Evolutionary conservation across 768 basidiomycete genomes (phyloP).

Genomic region (Glaciozyma antarctica): DNA sequence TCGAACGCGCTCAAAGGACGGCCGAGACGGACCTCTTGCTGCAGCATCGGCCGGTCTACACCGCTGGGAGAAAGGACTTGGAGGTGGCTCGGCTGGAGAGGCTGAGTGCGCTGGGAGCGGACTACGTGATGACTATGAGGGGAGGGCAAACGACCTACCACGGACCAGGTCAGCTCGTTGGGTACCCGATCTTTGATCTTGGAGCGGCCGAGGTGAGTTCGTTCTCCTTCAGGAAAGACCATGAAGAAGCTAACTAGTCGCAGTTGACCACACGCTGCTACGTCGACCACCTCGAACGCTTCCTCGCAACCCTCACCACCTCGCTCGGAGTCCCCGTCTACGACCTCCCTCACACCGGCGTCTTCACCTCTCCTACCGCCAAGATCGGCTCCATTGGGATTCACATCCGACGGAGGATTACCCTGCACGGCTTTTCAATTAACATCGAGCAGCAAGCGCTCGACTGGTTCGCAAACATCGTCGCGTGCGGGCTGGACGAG

Average conservation of each 20-base stretch:
- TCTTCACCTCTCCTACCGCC: constrained; percentile 67
- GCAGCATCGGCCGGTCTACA: constrained; percentile 90
- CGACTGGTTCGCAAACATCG: constrained; percentile 73
- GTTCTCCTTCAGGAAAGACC: too few relatives aligned
- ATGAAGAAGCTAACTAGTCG: too few relatives aligned
- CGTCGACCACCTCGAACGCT: constrained; percentile 68
- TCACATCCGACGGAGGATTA: constrained; percentile 85
- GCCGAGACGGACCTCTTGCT: constrained; percentile 50
- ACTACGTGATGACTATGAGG: constrained; percentile 68
- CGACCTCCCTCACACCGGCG: constrained; percentile 57
- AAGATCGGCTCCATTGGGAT: constrained; percentile 96
- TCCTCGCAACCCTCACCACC: constrained; percentile 55
- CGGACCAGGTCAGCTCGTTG: constrained; percentile 93
- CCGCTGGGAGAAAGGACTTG: constrained; percentile 62
- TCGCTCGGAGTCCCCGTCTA: constrained; percentile 11
- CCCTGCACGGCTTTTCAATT: constrained; percentile 87
- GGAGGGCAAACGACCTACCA: constrained; percentile 96
- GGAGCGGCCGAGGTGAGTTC: constrained; percentile 59
- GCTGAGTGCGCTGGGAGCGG: constrained; percentile 69
- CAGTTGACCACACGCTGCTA: constrained; percentile 58
- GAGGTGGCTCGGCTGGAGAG: constrained; percentile 40
- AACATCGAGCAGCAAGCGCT: constrained; percentile 76
- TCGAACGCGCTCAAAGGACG: constrained; percentile 45
- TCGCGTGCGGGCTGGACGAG: constrained; percentile 81
- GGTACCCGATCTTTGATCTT: constrained; percentile 86